Base-by-base conservation (phyloP, 2,329 filamentous ascomycete species). In the Arthrobotrys sinensis region DNA sequence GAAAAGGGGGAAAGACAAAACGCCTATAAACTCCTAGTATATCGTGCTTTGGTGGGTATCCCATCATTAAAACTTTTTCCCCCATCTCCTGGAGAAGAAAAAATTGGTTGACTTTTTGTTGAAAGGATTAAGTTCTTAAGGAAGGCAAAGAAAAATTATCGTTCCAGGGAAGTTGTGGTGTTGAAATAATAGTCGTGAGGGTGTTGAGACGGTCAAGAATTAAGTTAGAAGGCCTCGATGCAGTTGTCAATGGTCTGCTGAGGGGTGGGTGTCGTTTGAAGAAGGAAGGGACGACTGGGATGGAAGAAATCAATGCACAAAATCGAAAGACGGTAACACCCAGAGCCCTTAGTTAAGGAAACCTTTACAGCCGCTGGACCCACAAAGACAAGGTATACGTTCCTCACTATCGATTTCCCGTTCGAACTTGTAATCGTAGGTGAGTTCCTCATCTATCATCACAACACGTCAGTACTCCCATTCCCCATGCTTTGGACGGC, bases 361-460 rank as follows among this genome's bases (percentile, higher is more conserved):
- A 80, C 96, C 96, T 88, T 99, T 99, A 87, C 96, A 99, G 57
- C 93, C 94, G 34, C 94, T 90, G 50, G 95, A 97, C 77, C 96
- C 96, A 85, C 96, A 99, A 63, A 99, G 90, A 87, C 96, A 99
- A 63, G 96, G 96, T 82, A 99, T 97, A 80, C 96, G 93, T 85
- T 99, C 96, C 80, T 94, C 90, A 81, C 93, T 96, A 83, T 94
- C 94, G 83, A 96, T 93, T 85, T 99, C 96, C 82, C 96, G 92
- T 87, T 99, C 96, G 85, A 99, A 99, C 85, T 99, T 99, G 89
- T 99, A 99, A 87, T 99, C 96, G 86, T 99, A 99, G 1, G 96
- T 99, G 84, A 99, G 90, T 87, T 99, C 96, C 86, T 99, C 96
- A 84, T 97, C 96, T 99, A 66, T 70, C 65, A 36, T 60, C 80